A percentile compares a stretch with the other conserved stretches of the same genome.
Evolutionary conservation across 306 rosid species (phyloP).

Genomic region (Abrus pulchellus): DNA sequence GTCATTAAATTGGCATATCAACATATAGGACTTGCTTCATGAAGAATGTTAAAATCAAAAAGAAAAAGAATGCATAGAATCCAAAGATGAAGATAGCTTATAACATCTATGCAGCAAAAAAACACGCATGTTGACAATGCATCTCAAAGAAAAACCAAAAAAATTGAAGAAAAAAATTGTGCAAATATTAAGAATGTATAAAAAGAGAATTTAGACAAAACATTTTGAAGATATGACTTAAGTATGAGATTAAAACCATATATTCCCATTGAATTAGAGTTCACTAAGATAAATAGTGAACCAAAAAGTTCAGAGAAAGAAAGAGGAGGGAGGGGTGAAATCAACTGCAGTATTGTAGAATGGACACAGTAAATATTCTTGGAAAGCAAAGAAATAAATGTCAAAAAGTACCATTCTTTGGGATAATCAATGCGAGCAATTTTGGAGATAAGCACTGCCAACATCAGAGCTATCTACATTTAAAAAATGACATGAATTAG

Average conservation of each 20-base stretch:
- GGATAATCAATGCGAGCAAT: slow-evolving; percentile 97
- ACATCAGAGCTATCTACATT: slow-evolving; percentile 83
- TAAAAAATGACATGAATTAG: slow-evolving; percentile 39
- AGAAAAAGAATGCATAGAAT: slow-evolving; percentile 11
- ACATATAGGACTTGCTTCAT: slow-evolving; percentile 48
- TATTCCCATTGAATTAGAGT: background rate
- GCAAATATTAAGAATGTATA: background rate
- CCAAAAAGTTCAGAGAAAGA: background rate
- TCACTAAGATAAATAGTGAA: slow-evolving; percentile 23
- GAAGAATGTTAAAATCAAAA: slow-evolving; percentile 37
- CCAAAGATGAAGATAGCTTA: slow-evolving; percentile 25
- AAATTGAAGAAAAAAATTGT: background rate
- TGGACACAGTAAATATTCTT: background rate
- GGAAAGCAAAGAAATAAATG: slow-evolving; percentile 37
- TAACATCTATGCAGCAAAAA: slow-evolving; percentile 33
- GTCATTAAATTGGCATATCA: slow-evolving; percentile 58
- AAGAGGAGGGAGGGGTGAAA: slow-evolving; percentile 5
- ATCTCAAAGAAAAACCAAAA: slow-evolving; percentile 21
- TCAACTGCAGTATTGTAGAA: slow-evolving; percentile 27
- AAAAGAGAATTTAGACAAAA: slow-evolving; percentile 1
- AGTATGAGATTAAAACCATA: background rate
- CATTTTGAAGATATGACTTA: background rate
- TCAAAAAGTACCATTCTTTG: slow-evolving; percentile 77
- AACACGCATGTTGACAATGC: slow-evolving; percentile 15
- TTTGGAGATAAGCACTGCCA: slow-evolving; percentile 93